Base-by-base conservation (phyloP, 2,329 filamentous ascomycete genomes). In the Talaromyces sp. region DNA sequence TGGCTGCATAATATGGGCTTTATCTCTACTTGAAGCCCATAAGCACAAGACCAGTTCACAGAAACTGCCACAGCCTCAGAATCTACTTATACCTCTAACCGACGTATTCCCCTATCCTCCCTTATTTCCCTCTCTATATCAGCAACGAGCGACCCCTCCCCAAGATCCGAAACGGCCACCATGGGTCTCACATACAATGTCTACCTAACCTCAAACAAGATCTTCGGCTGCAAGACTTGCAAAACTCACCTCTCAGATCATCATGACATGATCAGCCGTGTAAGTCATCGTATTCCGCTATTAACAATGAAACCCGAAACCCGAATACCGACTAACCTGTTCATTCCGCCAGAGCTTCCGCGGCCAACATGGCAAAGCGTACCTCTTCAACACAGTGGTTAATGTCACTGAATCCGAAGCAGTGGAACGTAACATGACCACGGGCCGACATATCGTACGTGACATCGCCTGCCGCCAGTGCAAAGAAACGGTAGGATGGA, bases 401-500 rank as follows among this genome's bases (percentile, higher is more conserved):
- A 99, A 99, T 76, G 83, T 96, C 71, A 88, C 86, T 60, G 81
- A 86, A 41, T 72, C 88, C 63, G 89, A 96, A 56, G 84, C 93
- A n/a, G 87, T 84, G 70, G 94, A 99, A 77, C 90, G 94, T 61
- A 96, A 89, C 77, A 99, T 99, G 94, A 99, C 94, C 13, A 99
- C 94, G 1, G 94, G 94, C 48, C 85, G 90, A 49, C 94, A 99
- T 75, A 82, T 97, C 51, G 94, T 99, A 43, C 87, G 94, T 53
- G 94, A 99, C 72, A 97, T 99, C 66, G 81, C 81, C 53, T 99
- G 94, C 78, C 84, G 88, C 53, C 90, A 96, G 74, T 99, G 94
- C 82, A 89, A 88, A 70, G 89, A 92, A 73, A 89, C 88, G 27
- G 94, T 99, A 48, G 94, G 94, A 32, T 99, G 94, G 94, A 97